These are phyloP conservation scores for Saxispiralis lemnorum DNA, from an alignment of 495 filamentous ascomycete species.

Conservation along the genomic window DNA sequence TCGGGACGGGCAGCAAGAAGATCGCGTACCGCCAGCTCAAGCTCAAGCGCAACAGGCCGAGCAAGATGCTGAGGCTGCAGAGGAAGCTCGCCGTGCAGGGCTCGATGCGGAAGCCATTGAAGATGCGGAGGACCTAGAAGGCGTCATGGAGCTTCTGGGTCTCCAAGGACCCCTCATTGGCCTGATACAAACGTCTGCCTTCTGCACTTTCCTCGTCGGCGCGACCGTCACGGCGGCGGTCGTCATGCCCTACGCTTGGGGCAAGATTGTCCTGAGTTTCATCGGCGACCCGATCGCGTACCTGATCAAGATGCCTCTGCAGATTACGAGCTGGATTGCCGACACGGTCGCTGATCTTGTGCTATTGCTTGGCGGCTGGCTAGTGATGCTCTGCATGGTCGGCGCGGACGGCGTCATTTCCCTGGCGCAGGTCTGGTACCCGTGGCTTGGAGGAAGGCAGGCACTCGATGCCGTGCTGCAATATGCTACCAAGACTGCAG, in stretches of 20 bases:
- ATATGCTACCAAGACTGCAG: conserved; percentile 3
- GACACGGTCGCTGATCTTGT: conserved; percentile 50
- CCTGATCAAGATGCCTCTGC: conserved; percentile 50
- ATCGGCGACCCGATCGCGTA: conserved; percentile 60
- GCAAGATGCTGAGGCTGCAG: conserved; percentile 26
- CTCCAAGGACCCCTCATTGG: conserved; percentile 86
- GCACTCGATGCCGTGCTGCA: no score
- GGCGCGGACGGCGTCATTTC: not conserved
- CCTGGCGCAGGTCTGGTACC: not conserved
- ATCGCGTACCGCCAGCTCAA: conserved; percentile 15
- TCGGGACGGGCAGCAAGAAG: conserved; percentile 12
- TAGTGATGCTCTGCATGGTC: not conserved
- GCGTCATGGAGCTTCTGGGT: conserved; percentile 85
- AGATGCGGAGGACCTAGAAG: conserved; percentile 92
- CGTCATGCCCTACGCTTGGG: conserved; percentile 80
- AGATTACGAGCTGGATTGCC: conserved; percentile 47
- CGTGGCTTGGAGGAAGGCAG: not conserved
- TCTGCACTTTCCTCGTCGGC: conserved; percentile 77
- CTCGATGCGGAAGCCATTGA: conserved; percentile 46
- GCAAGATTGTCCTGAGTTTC: conserved; percentile 63
- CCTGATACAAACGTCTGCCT: conserved; percentile 83
- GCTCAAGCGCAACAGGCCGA: conserved; percentile 20
- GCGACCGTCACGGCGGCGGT: conserved; percentile 68
- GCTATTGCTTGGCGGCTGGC: conserved; percentile 34
- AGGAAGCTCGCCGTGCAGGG: conserved; percentile 27